Evolutionary conservation across 2,329 filamentous ascomycete genomes (phyloP).

Genomic region (Pseudogymnoascus sp.): DNA sequence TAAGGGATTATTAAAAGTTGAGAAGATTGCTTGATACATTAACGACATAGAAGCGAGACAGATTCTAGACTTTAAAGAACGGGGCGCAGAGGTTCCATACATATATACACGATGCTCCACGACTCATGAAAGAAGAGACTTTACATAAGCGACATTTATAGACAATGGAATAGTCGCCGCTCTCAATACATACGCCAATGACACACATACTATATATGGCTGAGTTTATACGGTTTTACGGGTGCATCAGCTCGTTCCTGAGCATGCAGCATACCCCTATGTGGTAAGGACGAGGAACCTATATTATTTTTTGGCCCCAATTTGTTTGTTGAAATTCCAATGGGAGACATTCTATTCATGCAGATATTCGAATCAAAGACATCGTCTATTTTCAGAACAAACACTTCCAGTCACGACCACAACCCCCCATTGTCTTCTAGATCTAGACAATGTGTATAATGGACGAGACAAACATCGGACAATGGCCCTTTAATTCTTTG

Average conservation of each 20-base stretch:
- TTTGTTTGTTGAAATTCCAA: background rate
- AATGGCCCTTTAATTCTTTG: background rate
- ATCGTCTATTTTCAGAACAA: background rate
- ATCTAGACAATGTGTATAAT: background rate
- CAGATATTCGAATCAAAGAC: background rate
- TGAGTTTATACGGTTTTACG: background rate
- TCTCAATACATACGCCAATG: background rate
- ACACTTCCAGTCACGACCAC: background rate
- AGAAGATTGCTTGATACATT: conserved; percentile 21
- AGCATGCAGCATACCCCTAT: background rate
- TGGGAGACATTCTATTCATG: background rate
- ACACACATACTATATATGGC: background rate
- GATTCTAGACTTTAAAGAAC: background rate
- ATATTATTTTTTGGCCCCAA: background rate
- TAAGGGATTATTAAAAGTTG: conserved; percentile 42
- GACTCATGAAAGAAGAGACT: background rate
- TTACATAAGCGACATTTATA: background rate
- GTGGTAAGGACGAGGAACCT: background rate
- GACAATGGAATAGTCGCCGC: background rate
- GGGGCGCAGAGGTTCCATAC: background rate
- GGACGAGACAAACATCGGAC: background rate
- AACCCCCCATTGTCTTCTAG: background rate
- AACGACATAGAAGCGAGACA: background rate
- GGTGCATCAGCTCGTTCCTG: no score
- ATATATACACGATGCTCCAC: background rate